These are phyloP conservation scores for Aspergillus quadrilineatus DNA, from an alignment of 2,329 filamentous ascomycete genomes.

Conservation along the genomic window DNA sequence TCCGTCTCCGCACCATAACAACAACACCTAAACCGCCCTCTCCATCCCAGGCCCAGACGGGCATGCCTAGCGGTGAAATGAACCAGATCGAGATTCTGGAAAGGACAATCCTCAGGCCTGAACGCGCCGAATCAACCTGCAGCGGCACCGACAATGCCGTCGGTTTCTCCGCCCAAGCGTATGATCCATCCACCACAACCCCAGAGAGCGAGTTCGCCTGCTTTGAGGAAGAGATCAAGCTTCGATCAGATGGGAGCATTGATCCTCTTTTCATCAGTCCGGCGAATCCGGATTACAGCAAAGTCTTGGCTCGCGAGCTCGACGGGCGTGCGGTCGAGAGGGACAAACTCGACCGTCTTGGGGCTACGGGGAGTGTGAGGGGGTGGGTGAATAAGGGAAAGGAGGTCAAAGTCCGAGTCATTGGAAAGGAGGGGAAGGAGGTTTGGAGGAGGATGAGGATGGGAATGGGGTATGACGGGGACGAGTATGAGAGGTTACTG, in stretches of 20 bases:
- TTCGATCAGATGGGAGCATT: not conserved
- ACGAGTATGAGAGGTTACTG: constrained; percentile 11
- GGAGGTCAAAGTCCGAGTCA: not conserved
- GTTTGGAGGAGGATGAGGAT: not conserved
- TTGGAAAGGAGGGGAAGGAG: not conserved
- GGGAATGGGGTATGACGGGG: not conserved
- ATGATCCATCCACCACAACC: constrained; percentile 29
- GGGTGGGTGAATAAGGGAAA: constrained; percentile 13
- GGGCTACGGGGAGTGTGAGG: constrained; percentile 1
- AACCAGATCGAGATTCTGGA: not conserved
- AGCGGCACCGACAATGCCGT: constrained; percentile 36
- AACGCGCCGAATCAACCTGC: constrained; percentile 10
- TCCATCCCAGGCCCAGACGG: no score
- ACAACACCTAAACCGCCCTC: no score
- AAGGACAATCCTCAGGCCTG: constrained; percentile 4
- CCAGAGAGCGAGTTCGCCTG: constrained; percentile 38
- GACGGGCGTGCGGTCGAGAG: not conserved
- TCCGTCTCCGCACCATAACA: no score
- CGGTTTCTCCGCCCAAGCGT: constrained; percentile 34
- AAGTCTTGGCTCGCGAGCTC: not conserved
- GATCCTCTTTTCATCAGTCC: constrained; percentile 11
- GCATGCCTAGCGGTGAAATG: not conserved
- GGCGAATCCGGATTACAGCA: constrained; percentile 8
- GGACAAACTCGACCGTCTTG: not conserved
- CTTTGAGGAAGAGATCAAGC: constrained; percentile 38